phyloP scores from a whole-genome alignment of 208 protist genomes.

The Trypanosoma theileri region DNA sequence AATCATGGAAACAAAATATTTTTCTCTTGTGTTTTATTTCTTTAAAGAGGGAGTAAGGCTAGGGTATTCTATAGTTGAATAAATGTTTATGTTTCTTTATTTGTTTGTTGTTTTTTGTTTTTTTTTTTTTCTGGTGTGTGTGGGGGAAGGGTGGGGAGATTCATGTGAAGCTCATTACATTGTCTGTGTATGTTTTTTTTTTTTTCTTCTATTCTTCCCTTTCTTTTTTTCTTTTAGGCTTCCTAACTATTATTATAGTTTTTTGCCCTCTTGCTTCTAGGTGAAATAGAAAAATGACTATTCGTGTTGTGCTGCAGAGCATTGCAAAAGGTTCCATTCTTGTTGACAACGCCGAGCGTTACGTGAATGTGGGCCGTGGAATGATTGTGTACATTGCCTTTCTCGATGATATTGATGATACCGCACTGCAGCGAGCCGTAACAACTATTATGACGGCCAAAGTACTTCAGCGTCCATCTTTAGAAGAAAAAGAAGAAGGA shows the following conservation, averaged over 20 bases:
- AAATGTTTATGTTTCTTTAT: too few species aligned
- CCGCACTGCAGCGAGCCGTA: constrained; percentile 44
- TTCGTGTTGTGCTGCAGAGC: constrained; percentile 73
- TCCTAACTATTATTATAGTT: background rate
- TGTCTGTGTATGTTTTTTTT: background rate
- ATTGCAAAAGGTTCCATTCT: constrained; percentile 72
- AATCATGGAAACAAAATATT: too few species aligned
- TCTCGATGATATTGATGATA: constrained; percentile 47
- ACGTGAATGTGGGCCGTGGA: constrained; percentile 53
- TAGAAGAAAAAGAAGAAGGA: constrained; percentile 35
- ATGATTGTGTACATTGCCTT: constrained; percentile 84
- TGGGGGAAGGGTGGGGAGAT: too few species aligned
- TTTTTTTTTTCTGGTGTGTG: background rate
- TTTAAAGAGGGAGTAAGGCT: too few species aligned
- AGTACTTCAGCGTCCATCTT: constrained; percentile 68
- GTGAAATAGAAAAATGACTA: constrained; percentile 36
- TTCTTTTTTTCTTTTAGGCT: constrained; percentile 1
- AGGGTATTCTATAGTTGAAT: too few species aligned
- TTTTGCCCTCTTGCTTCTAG: constrained; percentile 8
- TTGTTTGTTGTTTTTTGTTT: too few species aligned
- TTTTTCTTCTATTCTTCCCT: constrained; percentile 6
- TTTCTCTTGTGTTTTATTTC: too few species aligned
- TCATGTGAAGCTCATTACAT: too few species aligned
- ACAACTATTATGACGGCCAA: constrained; percentile 57
- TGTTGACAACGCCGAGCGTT: constrained; percentile 70